Base-by-base conservation (phyloP, 2,329 filamentous ascomycete species). In the Fusarium miscanthi region DNA sequence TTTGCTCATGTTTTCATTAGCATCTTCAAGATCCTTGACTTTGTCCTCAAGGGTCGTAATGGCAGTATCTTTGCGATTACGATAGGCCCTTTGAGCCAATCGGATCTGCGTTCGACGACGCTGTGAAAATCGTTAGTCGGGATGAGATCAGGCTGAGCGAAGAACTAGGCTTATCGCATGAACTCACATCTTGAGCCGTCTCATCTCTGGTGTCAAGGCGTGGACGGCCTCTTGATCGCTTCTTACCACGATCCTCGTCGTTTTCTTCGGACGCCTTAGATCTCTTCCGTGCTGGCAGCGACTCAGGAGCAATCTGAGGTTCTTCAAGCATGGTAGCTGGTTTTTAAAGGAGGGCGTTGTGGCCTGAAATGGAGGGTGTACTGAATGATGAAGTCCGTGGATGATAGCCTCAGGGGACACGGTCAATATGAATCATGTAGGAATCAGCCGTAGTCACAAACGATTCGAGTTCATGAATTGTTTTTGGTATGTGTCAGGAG, bases 51-150 rank as follows among this genome's bases (percentile, higher is more conserved):
- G 85, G 2, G 89, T 89, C 33, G 89, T 87, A 62, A 97, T 95
- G 9, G 93, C 92, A 27, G 88, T 91, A 78, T 97, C 94, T 81
- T 97, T 97, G 57, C 94, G 91, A 77, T 92, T 90, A 21, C 94
- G 90, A 78, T 97, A 97, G 2, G 94, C 94, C 73, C 94, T 87
- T 80, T 97, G 94, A 4, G 94, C 94, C 60, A 95, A 87, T 30
- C 94, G 91, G 71, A 97, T 96, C 79, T 97, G 94, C 9, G 93
- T 95, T 60, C 94, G 89, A 58, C 94, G 92, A 69, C 94, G 91
- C 92, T 93, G 43, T 43, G 33, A 52, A 67, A 49, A 27, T 69
- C 70, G 69, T 81, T 64, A 80, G 76, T 61, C 48, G 17, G n/a
- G 35, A 52, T 63, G 41, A 56, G 17, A 30, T 23, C n/a, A 6